Evolutionary conservation across 2,329 filamentous ascomycete genomes (phyloP).

Genomic region (Diaporthe citrichinensis): DNA sequence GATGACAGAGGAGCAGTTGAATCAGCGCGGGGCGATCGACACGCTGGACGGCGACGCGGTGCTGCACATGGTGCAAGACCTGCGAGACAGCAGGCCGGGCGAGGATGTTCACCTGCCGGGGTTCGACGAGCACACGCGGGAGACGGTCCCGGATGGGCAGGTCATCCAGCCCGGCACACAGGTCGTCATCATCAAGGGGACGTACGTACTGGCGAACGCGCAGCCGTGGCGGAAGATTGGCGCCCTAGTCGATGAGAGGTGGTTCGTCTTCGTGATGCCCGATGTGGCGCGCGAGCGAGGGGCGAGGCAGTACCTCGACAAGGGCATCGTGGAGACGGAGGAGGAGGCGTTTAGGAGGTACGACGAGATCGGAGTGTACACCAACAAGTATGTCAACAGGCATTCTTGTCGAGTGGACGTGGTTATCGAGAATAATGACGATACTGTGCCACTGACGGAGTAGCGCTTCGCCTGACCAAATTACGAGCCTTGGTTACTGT

Average conservation of each 20-base stretch:
- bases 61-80: conserved; percentile 21
- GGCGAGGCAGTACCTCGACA: conserved; percentile 16
- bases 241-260: conserved; percentile 5
- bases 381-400: conserved; percentile 25
- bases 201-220: conserved; percentile 14
- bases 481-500: neutral
- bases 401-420: conserved; percentile 25
- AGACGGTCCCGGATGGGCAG: neutral
- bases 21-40: conserved; percentile 5
- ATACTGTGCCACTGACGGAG: conserved; percentile 12
- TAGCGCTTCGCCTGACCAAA: neutral
- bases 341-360: conserved; percentile 26
- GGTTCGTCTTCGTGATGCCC: conserved; percentile 19
- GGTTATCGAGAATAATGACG: conserved; percentile 24
- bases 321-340: conserved; percentile 14
- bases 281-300: conserved; percentile 22
- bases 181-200: conserved; percentile 29
- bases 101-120: conserved; percentile 10
- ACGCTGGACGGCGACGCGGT: conserved; percentile 26
- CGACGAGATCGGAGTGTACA: conserved; percentile 12
- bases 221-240: conserved; percentile 24
- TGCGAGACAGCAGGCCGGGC: conserved; percentile 1
- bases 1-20: conserved; percentile 8
- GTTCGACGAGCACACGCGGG: conserved; percentile 25
- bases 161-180: neutral